Base-by-base conservation (phyloP, 441 rosid species). In the Cnidoscolus chayamansa region DNA sequence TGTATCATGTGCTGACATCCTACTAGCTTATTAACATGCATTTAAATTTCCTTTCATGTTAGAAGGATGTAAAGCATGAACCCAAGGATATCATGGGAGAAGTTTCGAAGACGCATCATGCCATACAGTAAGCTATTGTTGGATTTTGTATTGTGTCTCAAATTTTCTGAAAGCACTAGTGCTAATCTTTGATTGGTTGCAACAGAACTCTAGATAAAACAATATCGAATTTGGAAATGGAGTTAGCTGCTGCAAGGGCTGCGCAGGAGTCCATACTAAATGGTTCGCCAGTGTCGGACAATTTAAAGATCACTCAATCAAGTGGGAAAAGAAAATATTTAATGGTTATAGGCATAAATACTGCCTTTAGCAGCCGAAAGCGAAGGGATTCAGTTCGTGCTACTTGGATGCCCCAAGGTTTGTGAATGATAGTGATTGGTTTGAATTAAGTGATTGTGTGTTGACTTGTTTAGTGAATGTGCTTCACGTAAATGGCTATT, bases 381-480 rank as follows among this genome's bases (percentile, higher is more conserved):
- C 89, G 94, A 35, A 87, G 98, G 80, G 98, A 93, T 78, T 91
- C 98, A 7, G 90, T 93, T 54, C 91, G 97, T 71, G 89, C 86
- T 58, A 88, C 96, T 71, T 93, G 98, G 98, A 91, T 93, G 98
- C 97, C 96, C 82, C 98, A 84, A 60, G 96, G 98, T 93, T 77
- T 73, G 85, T 76, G 63, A 50, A 55, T 57, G 10, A n/a, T 62
- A 45, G 43, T 54, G 0, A 25, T 45, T 25, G 20, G 7, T 64
- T 58, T 35, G 9, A 60, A 43, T 17, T 68, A 47, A 32, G 15
- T 69, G 51, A 15, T 59, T n/a, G 30, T 69, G 61, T 43, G 35
- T 54, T 30, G 37, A 32, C 35, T 8, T 19, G 31, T 49, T 11
- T 25, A 51, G 0, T 17, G 7, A 13, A 15, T 32, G 57, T 48